A percentile compares a stretch with the other conserved stretches of the same genome.
Conservation (phyloP, 352 stramenopile species). For the Globisporangium spiculum region DNA sequence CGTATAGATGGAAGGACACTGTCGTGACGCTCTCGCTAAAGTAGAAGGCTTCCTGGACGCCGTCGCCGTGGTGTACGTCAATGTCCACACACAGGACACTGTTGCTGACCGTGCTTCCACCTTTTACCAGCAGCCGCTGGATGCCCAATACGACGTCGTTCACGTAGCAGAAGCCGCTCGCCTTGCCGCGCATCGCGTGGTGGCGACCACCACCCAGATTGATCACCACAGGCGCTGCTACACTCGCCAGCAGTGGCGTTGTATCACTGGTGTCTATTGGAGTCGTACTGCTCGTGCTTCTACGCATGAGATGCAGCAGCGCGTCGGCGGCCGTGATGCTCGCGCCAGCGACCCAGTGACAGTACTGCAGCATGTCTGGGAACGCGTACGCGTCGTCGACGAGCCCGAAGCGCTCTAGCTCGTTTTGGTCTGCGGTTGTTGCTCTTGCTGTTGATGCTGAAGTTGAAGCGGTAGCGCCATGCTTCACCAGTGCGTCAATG, state of each 20-base stretch:
- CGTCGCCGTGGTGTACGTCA: slow-evolving; percentile 64
- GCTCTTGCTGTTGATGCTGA: neutral
- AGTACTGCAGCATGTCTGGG: slow-evolving; percentile 59
- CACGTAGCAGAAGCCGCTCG: slow-evolving; percentile 75
- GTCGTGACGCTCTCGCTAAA: slow-evolving; percentile 46
- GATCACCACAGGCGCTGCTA: slow-evolving; percentile 26
- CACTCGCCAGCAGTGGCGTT: too few species aligned
- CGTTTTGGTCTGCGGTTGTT: slow-evolving; percentile 3
- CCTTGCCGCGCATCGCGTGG: slow-evolving; percentile 50
- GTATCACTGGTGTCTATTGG: too few species aligned
- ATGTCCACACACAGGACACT: slow-evolving; percentile 55
- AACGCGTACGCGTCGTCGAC: slow-evolving; percentile 65
- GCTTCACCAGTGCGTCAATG: slow-evolving; percentile 25
- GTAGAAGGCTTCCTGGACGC: slow-evolving; percentile 57
- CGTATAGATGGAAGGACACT: slow-evolving; percentile 50
- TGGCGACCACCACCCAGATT: slow-evolving; percentile 63
- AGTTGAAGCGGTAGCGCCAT: neutral
- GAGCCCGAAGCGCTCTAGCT: slow-evolving; percentile 40
- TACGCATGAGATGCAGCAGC: slow-evolving; percentile 32
- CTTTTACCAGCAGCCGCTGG: slow-evolving; percentile 22
- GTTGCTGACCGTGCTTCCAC: slow-evolving; percentile 5
- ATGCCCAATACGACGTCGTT: slow-evolving; percentile 67
- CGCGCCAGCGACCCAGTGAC: slow-evolving; percentile 43
- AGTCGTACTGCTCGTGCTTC: neutral
- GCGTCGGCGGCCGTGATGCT: slow-evolving; percentile 57